Conservation (phyloP, 495 filamentous ascomycete species). For the Aspergillus mulundensis region DNA sequence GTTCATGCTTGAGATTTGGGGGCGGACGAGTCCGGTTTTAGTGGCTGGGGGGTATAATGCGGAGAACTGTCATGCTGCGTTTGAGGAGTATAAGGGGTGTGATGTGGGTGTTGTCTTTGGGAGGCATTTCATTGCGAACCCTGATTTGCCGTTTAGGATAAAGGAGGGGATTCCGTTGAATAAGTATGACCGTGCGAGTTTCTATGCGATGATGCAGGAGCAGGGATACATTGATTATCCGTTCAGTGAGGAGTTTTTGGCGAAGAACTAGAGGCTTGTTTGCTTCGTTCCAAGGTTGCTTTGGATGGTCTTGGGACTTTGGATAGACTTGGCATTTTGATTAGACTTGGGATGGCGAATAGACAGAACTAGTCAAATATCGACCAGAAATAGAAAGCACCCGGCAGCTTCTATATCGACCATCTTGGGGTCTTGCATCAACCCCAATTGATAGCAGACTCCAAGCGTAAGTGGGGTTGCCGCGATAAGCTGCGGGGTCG, state of each 20-base stretch:
- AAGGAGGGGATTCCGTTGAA: constrained; percentile 48
- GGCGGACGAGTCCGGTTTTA: constrained; percentile 46
- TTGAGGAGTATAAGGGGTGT: constrained; percentile 45
- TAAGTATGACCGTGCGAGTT: constrained; percentile 49
- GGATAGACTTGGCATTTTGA: no score
- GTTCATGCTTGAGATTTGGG: constrained; percentile 36
- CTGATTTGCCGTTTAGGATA: constrained; percentile 61
- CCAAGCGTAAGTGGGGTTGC: background rate
- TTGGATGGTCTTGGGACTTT: no score
- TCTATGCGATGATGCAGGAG: constrained; percentile 44
- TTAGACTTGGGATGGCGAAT: no score
- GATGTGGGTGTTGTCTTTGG: constrained; percentile 56
- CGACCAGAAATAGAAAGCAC: no score
- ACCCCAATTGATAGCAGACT: no score
- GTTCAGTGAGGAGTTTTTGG: constrained; percentile 12
- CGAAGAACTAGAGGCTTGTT: background rate
- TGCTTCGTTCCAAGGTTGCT: no score
- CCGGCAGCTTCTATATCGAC: no score
- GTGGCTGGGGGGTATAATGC: constrained; percentile 54
- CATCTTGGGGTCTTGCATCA: no score
- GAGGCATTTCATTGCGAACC: constrained; percentile 63
- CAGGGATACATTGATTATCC: constrained; percentile 59
- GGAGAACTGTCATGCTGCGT: constrained; percentile 36
- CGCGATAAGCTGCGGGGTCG: background rate
- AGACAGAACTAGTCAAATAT: no score